Conservation (phyloP, 2,329 filamentous ascomycete genomes). For the Apiospora rasikravindrae region DNA sequence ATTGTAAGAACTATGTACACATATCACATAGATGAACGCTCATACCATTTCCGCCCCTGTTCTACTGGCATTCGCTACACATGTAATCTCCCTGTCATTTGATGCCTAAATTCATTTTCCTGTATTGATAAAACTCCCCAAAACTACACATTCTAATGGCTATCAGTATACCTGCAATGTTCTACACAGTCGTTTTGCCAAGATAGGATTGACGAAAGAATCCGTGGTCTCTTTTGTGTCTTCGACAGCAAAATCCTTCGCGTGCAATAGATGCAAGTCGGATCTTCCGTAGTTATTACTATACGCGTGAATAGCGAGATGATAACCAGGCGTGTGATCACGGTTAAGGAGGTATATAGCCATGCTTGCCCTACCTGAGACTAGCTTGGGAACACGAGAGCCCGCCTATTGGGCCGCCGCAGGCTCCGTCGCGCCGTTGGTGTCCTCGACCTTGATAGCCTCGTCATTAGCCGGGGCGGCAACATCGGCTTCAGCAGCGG, state of each 20-base stretch:
- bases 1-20: background rate
- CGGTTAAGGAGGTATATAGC: constrained; percentile 10
- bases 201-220: background rate
- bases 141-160: background rate
- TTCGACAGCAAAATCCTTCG: background rate
- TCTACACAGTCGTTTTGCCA: background rate
- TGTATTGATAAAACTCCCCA: background rate
- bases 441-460: constrained; percentile 15
- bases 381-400: background rate
- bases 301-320: background rate
- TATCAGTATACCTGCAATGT: background rate
- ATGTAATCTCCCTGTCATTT: background rate
- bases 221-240: background rate
- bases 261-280: background rate
- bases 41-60: background rate
- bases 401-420: background rate
- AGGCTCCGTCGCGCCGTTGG: background rate
- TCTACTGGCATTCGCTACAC: background rate
- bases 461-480: constrained; percentile 22
- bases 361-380: background rate
- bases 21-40: background rate
- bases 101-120: background rate
- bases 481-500: constrained; percentile 23
- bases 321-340: background rate
- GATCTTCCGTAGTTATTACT: background rate